These are phyloP conservation scores for Oryza officinalis DNA, from an alignment of 176 grass and related monocot species.

Conservation along the genomic window DNA sequence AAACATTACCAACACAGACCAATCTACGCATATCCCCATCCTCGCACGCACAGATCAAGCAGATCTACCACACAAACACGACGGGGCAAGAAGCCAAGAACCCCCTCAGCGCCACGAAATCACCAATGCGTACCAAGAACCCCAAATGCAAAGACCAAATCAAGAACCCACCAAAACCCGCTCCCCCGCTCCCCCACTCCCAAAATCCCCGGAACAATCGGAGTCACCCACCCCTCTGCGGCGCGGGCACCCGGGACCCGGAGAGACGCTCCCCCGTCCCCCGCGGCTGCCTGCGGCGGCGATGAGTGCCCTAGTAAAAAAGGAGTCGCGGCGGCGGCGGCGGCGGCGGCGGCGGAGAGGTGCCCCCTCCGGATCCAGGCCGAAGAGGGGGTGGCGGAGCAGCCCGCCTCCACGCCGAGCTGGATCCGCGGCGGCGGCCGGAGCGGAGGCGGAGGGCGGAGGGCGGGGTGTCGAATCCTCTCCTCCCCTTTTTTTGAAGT, in stretches of 20 bases:
- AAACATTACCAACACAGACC: neutral
- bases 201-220: neutral
- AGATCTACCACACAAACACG: neutral
- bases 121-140: neutral
- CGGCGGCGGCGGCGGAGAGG: neutral
- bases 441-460: neutral
- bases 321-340: neutral
- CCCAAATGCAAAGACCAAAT: too few species aligned
- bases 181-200: too few species aligned
- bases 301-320: neutral
- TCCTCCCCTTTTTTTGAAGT: neutral
- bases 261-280: neutral
- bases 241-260: neutral
- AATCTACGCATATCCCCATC: neutral
- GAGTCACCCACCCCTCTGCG: neutral
- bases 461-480: neutral
- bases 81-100: neutral
- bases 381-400: neutral
- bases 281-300: too few species aligned
- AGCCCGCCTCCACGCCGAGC: neutral
- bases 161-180: neutral
- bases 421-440: slow-evolving; percentile 8
- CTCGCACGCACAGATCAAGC: neutral
- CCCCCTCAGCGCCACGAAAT: neutral
- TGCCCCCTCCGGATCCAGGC: neutral